Evolutionary conservation across 257 asterid genomes (phyloP), one percentile per base, ranked within the genome.

Genomic region (Nyctanthes arbortristis): DNA sequence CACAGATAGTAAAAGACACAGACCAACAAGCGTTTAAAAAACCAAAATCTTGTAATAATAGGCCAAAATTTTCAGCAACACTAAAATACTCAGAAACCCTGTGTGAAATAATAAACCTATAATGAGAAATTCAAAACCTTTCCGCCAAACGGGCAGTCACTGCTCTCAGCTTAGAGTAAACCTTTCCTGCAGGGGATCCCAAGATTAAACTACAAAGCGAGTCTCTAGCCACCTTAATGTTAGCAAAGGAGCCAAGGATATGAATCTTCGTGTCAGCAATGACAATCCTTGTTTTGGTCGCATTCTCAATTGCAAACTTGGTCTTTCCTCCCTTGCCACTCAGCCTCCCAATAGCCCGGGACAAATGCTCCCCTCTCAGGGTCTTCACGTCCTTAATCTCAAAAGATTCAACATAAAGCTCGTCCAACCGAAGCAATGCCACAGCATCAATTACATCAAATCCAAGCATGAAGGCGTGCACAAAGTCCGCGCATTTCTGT

Each of bases 111-210:
- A 65, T 43, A 57, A 74, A 52, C n/a, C 10, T 9, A 39, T 0
- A 33, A 10, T 59, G 7, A 64, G 54, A 65, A 52, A 14, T 12
- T 88, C 83, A 89, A 78, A 89, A 86, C 87, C 92, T 83, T 67
- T 92, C 98, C 0, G 93, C 92, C 65, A 89, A 79, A 2, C 96
- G 84, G 9, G 96, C 92, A 34, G 82, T 76, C 18, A 92, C 95
- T 0, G 96, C 84, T 69, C 98, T 87, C 33, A 75, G 75, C 39
- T 75, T 75, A 6, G 79, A 75, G 57, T 75, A 75, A 30, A 75
- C 79, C 47, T 75, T 75, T 25, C 67, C 72, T 14, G 79, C 79
- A 14, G 79, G 75, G 6, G 79, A 75, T 24, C 79, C 79, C 63
- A 75, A 10, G 3, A 75, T 75, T 20, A 75, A 65, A 40, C 75